phyloP scores from a whole-genome alignment of 352 stramenopile genomes.

The Aphanomyces astaci region DNA sequence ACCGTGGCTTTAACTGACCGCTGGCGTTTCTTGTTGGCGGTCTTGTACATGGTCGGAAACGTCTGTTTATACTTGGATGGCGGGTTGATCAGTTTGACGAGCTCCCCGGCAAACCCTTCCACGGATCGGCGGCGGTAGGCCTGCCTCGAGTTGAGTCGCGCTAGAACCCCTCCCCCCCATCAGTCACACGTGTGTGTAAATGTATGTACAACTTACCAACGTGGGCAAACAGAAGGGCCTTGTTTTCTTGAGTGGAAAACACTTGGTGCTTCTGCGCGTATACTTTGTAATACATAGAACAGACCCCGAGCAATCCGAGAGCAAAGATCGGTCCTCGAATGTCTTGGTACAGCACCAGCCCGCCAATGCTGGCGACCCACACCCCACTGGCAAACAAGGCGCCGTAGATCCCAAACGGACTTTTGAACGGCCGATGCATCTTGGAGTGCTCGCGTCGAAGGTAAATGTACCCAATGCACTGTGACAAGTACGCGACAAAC shows the following conservation, averaged over 20 bases:
- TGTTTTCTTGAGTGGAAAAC: constrained; percentile 31
- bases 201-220: too few species aligned
- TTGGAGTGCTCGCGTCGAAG: constrained; percentile 37
- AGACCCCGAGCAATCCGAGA: constrained; percentile 4
- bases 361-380: constrained; percentile 30
- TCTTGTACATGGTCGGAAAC: background rate
- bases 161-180: too few species aligned
- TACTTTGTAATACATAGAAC: constrained; percentile 27
- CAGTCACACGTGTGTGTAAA: too few species aligned
- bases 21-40: background rate
- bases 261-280: constrained; percentile 32
- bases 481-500: constrained; percentile 39
- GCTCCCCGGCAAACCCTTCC: background rate
- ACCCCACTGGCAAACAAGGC: constrained; percentile 31
- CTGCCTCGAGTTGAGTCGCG: background rate
- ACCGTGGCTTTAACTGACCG: background rate
- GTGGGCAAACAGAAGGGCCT: constrained; percentile 31
- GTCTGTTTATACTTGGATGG: background rate
- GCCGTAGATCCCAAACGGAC: constrained; percentile 31
- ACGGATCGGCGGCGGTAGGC: background rate
- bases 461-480: constrained; percentile 39
- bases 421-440: constrained; percentile 36
- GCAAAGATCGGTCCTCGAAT: constrained; percentile 23
- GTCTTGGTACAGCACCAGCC: constrained; percentile 29
- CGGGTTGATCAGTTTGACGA: background rate